Evolutionary conservation across 176 grass and related monocot genomes (phyloP).

Genomic region (Pharus latifolius): DNA sequence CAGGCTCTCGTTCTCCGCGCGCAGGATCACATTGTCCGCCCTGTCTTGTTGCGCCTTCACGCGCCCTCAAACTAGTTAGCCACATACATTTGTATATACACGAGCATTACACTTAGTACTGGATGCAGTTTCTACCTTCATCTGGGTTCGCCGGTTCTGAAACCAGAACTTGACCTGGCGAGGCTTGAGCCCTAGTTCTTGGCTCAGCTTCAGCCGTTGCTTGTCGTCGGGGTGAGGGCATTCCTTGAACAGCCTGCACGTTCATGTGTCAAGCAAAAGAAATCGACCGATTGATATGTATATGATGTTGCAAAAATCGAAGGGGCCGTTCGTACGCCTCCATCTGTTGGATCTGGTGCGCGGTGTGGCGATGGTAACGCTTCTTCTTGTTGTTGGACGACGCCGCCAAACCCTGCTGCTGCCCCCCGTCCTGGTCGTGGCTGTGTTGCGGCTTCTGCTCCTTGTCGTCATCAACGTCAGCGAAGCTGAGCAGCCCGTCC

Average conservation of each 20-base stretch:
- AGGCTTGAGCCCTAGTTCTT: constrained; percentile 83
- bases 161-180: constrained; percentile 99
- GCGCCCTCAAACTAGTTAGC: too few species aligned
- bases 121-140: constrained; percentile 39
- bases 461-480: constrained; percentile 56
- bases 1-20: constrained; percentile 85
- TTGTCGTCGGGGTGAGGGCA: constrained; percentile 98
- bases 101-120: too few species aligned
- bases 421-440: not conserved
- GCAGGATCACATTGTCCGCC: constrained; percentile 67
- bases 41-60: constrained; percentile 90
- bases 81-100: too few species aligned
- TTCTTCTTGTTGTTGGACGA: constrained; percentile 64
- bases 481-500: constrained; percentile 70
- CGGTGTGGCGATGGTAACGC: constrained; percentile 92
- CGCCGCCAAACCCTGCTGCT: not conserved
- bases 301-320: too few species aligned
- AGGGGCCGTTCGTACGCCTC: constrained; percentile 52
- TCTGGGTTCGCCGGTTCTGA: constrained; percentile 96
- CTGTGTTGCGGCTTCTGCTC: constrained; percentile 39
- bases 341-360: constrained; percentile 99
- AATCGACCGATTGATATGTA: too few species aligned
- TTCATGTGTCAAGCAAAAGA: too few species aligned
- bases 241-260: constrained; percentile 89
- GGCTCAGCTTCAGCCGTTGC: constrained; percentile 91